phyloP scores from a whole-genome alignment of 1,139 yeast genomes.

The Nadsonia commutata region DNA sequence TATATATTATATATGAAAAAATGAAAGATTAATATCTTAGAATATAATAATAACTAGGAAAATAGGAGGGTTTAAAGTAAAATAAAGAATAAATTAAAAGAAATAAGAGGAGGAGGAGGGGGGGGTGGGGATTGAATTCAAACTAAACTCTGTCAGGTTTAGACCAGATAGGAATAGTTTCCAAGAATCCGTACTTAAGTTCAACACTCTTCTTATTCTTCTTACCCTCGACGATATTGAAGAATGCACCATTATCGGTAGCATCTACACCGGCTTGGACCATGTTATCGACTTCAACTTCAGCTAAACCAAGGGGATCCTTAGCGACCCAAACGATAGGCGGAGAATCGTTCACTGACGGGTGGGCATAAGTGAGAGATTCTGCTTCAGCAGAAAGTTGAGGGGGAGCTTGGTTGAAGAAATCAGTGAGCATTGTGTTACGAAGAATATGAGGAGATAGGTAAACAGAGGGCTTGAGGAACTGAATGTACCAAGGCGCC shows the following conservation, averaged over 20 bases:
- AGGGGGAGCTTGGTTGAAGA: conserved; percentile 26
- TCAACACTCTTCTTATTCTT: conserved; percentile 10
- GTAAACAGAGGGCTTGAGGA: conserved; percentile 48
- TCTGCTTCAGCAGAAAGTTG: conserved; percentile 23
- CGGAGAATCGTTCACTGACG: conserved; percentile 49
- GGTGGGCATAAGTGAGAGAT: conserved; percentile 54
- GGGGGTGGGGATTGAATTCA: background rate
- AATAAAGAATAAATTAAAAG: too few relatives aligned
- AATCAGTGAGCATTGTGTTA: conserved; percentile 24
- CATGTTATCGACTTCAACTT: conserved; percentile 36
- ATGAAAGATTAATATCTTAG: too few relatives aligned
- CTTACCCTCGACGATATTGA: conserved; percentile 32
- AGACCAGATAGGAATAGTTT: conserved; percentile 5
- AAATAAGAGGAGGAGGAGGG: background rate
- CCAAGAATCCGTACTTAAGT: conserved; percentile 2
- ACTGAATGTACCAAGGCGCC: conserved; percentile 12
- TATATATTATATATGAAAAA: too few relatives aligned
- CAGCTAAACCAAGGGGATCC: conserved; percentile 72
- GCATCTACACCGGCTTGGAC: conserved; percentile 31
- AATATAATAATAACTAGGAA: too few relatives aligned
- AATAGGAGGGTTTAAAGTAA: background rate
- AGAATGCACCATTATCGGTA: conserved; percentile 49
- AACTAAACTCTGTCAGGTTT: background rate
- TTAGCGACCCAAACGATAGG: conserved; percentile 80
- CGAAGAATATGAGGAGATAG: conserved; percentile 19